Evolutionary conservation across 2,329 filamentous ascomycete genomes (phyloP), one percentile per base, ranked within the genome.

Genomic region (Penicillium sp.): DNA sequence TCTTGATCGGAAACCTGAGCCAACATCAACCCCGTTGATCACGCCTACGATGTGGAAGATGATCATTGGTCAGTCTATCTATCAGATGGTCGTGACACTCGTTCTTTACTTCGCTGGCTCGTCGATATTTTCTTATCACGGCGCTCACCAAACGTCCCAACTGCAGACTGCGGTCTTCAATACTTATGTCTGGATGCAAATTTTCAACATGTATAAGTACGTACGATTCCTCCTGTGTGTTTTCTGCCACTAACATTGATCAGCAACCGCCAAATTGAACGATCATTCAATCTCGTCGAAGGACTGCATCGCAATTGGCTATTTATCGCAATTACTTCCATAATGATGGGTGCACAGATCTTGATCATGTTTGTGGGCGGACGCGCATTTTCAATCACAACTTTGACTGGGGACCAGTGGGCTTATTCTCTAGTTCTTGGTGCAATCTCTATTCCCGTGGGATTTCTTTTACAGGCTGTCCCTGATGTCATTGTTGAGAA

Each of bases 131-230:
- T 66, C 75, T 43, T 85, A 83, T 62, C 50, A 60, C 67, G 78
- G 45, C 57, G 67, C 14, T 50, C 68, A 49, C 54, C 62, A 79
- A 45, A 70, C 75, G 41, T 69, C 72, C 21, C 71, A 82, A 60
- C 73, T 86, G 32, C 77, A 83, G 58, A 86, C 85, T 1, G 77
- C 87, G 53, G 81, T 88, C 44, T 88, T 88, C 75, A 88, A 88
- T 70, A 84, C 82, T 0, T 88, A 87, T 62, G 86, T 88, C 2
- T 88, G 85, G 85, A 84, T 88, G 79, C 86, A 88, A 64, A 87
- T 88, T 57, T 88, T 88, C 75, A 88, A 88, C 69, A 80, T 86
- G 69, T 81, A 86, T 74, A 88, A 87, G 67, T 69, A 62, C 45
- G 66, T 54, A 16, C 3, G 39, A 5, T n/a, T 5, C 9, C 3